phyloP scores from a whole-genome alignment of 352 stramenopile genomes.

The Phytophthora ramorum region DNA sequence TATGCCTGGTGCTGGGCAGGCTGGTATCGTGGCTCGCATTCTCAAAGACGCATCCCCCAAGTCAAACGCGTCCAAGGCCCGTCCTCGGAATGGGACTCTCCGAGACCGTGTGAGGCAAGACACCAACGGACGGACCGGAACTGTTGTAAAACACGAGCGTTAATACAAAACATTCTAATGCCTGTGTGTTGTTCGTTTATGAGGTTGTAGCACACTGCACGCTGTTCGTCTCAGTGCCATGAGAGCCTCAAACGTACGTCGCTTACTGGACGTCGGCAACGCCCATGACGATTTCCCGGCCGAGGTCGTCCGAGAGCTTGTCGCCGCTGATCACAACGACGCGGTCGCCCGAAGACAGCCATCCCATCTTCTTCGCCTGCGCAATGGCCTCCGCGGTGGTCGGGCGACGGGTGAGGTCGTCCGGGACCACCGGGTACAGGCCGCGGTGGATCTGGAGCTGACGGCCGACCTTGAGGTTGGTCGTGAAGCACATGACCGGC shows the following conservation, averaged over 20 bases:
- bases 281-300: constrained; percentile 85
- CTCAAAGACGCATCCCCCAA: constrained; percentile 47
- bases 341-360: constrained; percentile 87
- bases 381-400: constrained; percentile 89
- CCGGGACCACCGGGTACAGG: constrained; percentile 73
- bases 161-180: constrained; percentile 37
- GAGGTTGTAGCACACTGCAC: neutral
- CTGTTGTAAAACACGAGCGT: constrained; percentile 12
- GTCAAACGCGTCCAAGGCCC: neutral
- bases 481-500: constrained; percentile 92
- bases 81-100: constrained; percentile 35
- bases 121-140: constrained; percentile 4
- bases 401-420: constrained; percentile 61
- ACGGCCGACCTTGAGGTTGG: constrained; percentile 88
- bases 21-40: constrained; percentile 40
- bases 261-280: constrained; percentile 82
- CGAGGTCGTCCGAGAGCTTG: constrained; percentile 80
- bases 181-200: constrained; percentile 19
- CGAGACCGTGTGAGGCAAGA: constrained; percentile 43
- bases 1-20: constrained; percentile 27
- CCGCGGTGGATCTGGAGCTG: constrained; percentile 93
- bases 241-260: neutral
- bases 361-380: constrained; percentile 92
- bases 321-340: constrained; percentile 90
- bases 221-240: neutral